A percentile compares a stretch with the other conserved stretches of the same genome.
phyloP scores from a whole-genome alignment of 805 yeast species.

The Kuraishia floccosa region DNA sequence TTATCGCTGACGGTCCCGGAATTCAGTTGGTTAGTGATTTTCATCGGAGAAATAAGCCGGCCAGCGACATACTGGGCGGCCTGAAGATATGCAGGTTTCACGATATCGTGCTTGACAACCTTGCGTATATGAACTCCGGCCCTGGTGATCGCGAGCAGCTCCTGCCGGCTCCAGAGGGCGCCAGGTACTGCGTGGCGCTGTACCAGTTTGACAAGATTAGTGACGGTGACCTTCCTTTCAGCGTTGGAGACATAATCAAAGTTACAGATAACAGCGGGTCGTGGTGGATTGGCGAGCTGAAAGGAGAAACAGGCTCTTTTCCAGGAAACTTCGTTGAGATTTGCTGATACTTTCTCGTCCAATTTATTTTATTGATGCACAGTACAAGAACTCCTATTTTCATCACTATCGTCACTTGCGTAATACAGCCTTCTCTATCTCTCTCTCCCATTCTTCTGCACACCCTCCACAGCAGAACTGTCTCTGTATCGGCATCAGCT shows the following conservation, averaged over 20 bases:
- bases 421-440: not conserved
- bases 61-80: constrained; percentile 3
- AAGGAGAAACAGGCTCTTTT: constrained; percentile 29
- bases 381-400: no score
- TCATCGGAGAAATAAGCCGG: constrained; percentile 4
- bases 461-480: constrained; percentile 47
- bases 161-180: no score
- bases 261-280: no score
- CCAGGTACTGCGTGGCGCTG: constrained; percentile 24
- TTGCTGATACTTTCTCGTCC: no score
- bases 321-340: constrained; percentile 32
- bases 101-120: constrained; percentile 7
- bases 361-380: no score
- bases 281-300: no score
- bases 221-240: constrained; percentile 29
- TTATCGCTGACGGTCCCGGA: constrained; percentile 4
- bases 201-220: constrained; percentile 25
- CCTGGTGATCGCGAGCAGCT: no score
- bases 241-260: constrained; percentile 31
- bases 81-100: constrained; percentile 8
- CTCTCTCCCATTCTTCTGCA: constrained; percentile 18
- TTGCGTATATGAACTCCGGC: no score
- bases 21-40: constrained; percentile 1
- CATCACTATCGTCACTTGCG: not conserved
- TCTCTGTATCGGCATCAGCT: constrained; percentile 37